Percentiles rank a stretch among this genome's conserved stretches.
phyloP scores from a whole-genome alignment of 2,329 filamentous ascomycete species.

The Colletotrichum echinochloae region DNA sequence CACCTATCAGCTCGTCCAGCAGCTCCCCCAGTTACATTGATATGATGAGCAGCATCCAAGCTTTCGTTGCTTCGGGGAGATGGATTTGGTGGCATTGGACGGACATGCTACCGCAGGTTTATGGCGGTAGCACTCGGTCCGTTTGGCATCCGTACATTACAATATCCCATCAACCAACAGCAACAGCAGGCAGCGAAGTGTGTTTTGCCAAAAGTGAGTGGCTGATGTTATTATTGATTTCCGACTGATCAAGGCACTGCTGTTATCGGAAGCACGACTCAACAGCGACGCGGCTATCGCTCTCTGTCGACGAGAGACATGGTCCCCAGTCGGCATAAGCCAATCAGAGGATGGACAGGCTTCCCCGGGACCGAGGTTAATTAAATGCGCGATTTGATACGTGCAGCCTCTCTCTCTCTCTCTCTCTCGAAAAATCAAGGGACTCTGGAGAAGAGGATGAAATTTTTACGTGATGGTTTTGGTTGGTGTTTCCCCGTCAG shows the following conservation, averaged over 20 bases:
- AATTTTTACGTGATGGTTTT: constrained; percentile 35
- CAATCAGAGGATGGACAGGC: constrained; percentile 15
- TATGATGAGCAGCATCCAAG: constrained; percentile 19
- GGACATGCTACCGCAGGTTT: constrained; percentile 8
- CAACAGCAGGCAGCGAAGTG: too few species aligned
- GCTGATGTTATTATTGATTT: neutral
- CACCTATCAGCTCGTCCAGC: neutral
- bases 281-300: neutral
- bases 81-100: neutral
- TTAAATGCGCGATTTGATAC: constrained; percentile 29
- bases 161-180: too few species aligned
- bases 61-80: neutral
- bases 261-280: constrained; percentile 13
- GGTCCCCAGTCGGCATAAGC: neutral
- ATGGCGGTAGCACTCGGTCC: neutral
- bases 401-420: neutral
- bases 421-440: constrained; percentile 1
- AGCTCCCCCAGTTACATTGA: constrained; percentile 5
- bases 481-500: constrained; percentile 9
- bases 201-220: neutral
- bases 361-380: constrained; percentile 34
- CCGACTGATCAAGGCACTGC: constrained; percentile 13
- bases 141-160: constrained; percentile 5
- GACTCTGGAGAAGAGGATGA: constrained; percentile 33
- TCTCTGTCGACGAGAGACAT: neutral